Conservation (phyloP, 129 eudicot species). For the Kitagawia praeruptora region DNA sequence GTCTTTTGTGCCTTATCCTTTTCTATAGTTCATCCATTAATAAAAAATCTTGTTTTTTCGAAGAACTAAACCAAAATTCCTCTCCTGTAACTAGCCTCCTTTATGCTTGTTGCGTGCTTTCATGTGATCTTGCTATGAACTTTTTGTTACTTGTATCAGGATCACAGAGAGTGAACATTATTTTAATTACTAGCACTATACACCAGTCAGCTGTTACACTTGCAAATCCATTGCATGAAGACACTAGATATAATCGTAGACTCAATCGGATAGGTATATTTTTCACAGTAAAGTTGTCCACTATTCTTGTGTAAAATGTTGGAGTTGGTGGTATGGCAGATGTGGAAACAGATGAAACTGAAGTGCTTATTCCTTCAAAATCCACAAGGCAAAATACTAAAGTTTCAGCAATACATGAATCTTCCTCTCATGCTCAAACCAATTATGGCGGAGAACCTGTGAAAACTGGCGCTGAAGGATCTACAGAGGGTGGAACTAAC, state of each 20-base stretch:
- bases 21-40: not conserved
- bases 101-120: not conserved
- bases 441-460: not conserved
- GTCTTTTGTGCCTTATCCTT: not conserved
- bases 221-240: not conserved
- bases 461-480: not conserved
- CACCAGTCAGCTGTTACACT: not conserved
- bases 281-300: not conserved
- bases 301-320: not conserved
- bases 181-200: not conserved
- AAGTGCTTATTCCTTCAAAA: conserved; percentile 1
- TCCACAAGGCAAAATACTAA: not conserved
- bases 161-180: not conserved
- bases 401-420: conserved; percentile 9
- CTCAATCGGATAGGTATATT: not conserved
- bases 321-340: conserved; percentile 18
- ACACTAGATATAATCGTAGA: not conserved
- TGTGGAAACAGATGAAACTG: conserved; percentile 13
- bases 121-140: not conserved
- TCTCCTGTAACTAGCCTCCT: not conserved
- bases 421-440: conserved; percentile 3
- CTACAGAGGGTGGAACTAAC: conserved; percentile 5
- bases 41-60: not conserved
- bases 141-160: conserved; percentile 1
- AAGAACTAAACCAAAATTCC: not conserved